Evolutionary conservation across 2,329 filamentous ascomycete genomes (phyloP).

Genomic region (Beauveria australis): DNA sequence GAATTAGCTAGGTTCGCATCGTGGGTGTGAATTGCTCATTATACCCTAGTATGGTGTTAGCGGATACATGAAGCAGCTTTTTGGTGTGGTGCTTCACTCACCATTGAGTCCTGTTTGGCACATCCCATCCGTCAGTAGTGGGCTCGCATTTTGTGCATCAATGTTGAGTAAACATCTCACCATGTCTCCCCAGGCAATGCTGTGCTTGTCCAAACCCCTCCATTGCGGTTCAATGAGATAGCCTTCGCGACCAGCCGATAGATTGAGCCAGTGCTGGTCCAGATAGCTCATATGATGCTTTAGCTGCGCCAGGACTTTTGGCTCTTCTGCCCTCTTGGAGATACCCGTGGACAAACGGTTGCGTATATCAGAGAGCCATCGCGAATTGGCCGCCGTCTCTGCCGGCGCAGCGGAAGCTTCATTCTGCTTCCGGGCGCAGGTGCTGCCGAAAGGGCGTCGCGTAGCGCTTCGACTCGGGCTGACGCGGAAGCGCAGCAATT

Average conservation of each 20-base stretch:
- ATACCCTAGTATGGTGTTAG: constrained; percentile 6
- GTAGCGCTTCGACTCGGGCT: neutral
- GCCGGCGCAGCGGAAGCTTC: neutral
- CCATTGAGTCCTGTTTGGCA: constrained; percentile 42
- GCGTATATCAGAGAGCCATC: constrained; percentile 22
- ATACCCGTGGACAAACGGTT: constrained; percentile 15
- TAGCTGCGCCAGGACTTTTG: constrained; percentile 8
- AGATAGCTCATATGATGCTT: constrained; percentile 15
- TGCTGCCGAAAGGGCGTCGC: constrained; percentile 4
- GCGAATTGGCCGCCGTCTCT: constrained; percentile 14
- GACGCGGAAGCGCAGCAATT: neutral
- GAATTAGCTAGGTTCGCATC: neutral
- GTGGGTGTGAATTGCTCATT: neutral
- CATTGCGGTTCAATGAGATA: constrained; percentile 55
- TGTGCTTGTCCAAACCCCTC: constrained; percentile 55
- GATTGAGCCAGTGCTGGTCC: constrained; percentile 55
- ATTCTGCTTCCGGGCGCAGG: neutral
- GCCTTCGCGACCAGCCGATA: constrained; percentile 67
- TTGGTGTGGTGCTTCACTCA: constrained; percentile 24
- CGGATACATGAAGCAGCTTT: neutral
- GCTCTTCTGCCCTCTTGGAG: neutral
- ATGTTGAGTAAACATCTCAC: constrained; percentile 29
- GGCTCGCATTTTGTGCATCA: neutral
- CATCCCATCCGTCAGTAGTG: neutral
- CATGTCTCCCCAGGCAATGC: constrained; percentile 81